A percentile compares a stretch with the other conserved stretches of the same genome.
Conservation (phyloP, 2,329 filamentous ascomycete genomes). For the Basipetospora sp. region DNA sequence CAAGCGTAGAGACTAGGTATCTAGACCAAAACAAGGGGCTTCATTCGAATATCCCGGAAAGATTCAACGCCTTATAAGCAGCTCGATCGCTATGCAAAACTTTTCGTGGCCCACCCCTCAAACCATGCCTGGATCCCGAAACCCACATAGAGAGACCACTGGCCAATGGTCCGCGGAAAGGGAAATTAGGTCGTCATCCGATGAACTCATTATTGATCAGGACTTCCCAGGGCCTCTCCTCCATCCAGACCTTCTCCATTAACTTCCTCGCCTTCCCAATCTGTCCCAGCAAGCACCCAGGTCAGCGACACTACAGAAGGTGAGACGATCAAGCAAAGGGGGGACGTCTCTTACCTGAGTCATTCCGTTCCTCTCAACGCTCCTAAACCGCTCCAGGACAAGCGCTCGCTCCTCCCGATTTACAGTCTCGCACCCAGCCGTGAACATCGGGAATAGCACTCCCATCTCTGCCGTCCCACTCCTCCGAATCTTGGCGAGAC, state of each 20-base stretch:
- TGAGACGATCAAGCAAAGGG: too few species aligned
- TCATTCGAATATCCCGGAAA: too few species aligned
- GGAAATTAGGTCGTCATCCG: conserved; percentile 27
- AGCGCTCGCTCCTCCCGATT: conserved; percentile 39
- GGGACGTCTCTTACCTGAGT: conserved; percentile 40
- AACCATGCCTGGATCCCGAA: too few species aligned
- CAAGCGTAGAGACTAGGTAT: too few species aligned
- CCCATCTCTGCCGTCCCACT: conserved; percentile 62
- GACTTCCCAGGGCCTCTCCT: conserved; percentile 53
- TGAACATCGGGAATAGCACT: conserved; percentile 68
- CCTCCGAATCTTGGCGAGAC: conserved; percentile 45
- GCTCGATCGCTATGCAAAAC: too few species aligned
- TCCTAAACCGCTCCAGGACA: conserved; percentile 50
- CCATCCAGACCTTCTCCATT: conserved; percentile 57
- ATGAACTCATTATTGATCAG: conserved; percentile 54
- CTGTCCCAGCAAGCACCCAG: conserved; percentile 16
- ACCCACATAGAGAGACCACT: too few species aligned
- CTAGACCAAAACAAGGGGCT: too few species aligned
- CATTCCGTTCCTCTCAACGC: conserved; percentile 60
- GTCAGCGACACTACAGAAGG: too few species aligned
- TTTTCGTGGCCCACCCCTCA: too few species aligned
- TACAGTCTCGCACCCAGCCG: conserved; percentile 60
- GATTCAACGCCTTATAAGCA: too few species aligned
- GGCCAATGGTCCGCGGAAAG: too few species aligned
- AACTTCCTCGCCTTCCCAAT: conserved; percentile 45